Evolutionary conservation across 208 protist genomes (phyloP).

Genomic region (Trichomonas gallinae): DNA sequence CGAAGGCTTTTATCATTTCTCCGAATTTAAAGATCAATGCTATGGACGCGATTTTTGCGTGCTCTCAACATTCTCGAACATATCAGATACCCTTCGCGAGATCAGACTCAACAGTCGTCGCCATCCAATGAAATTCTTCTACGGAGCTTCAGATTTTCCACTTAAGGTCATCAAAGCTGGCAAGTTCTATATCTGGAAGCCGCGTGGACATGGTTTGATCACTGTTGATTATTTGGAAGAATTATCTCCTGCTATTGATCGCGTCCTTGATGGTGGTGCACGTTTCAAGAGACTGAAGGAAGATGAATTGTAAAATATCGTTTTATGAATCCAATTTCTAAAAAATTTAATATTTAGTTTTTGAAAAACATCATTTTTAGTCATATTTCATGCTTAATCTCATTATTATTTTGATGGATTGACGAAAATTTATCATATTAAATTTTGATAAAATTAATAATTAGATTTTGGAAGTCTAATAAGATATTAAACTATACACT

Average conservation of each 20-base stretch:
- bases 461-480: no score
- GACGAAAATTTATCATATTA: no score
- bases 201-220: background rate
- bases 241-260: background rate
- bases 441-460: no score
- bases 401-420: no score
- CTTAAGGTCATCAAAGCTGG: background rate
- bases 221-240: background rate
- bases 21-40: background rate
- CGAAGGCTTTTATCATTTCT: background rate
- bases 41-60: background rate
- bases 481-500: no score
- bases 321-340: no score
- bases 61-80: background rate
- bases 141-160: background rate
- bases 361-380: no score
- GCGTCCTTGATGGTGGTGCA: background rate
- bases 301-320: background rate
- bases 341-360: no score
- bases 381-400: no score
- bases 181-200: background rate
- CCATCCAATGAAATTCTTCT: conserved; percentile 19
- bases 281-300: background rate
- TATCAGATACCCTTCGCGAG: background rate
- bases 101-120: background rate